These are phyloP conservation scores for Fragilariopsis cylindrus DNA, from an alignment of 108 stramenopile species.

Conservation along the genomic window DNA sequence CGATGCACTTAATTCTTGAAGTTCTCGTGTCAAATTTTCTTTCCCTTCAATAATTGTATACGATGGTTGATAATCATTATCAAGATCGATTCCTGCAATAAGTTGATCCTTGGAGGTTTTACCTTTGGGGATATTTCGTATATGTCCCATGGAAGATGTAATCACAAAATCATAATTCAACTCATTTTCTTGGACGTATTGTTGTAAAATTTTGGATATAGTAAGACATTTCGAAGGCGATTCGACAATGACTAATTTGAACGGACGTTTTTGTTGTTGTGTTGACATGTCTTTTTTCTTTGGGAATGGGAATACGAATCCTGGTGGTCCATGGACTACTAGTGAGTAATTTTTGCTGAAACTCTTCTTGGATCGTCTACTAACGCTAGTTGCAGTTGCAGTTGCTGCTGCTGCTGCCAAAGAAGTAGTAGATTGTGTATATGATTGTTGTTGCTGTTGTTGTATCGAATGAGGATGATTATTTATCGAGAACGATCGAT, in stretches of 20 bases:
- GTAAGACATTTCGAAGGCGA: conserved; percentile 60
- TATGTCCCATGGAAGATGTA: conserved; percentile 53
- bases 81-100: conserved; percentile 61
- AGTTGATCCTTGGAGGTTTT: no score
- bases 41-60: conserved; percentile 57
- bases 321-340: conserved; percentile 31
- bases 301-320: conserved; percentile 6
- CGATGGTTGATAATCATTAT: conserved; percentile 53
- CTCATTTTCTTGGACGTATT: conserved; percentile 41
- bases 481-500: no score
- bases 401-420: neutral
- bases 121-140: no score
- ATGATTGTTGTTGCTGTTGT: neutral
- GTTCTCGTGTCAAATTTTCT: conserved; percentile 33
- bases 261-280: conserved; percentile 31
- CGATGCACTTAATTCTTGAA: conserved; percentile 21
- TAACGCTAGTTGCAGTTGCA: no score
- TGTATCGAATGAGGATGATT: neutral
- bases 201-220: conserved; percentile 49
- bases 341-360: conserved; percentile 10
- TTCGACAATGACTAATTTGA: conserved; percentile 56
- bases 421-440: neutral
- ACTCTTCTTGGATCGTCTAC: neutral
- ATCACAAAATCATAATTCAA: conserved; percentile 45
- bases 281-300: neutral